Evolutionary conservation across 495 filamentous ascomycete genomes (phyloP).

Genomic region (Hamigera avellanea): DNA sequence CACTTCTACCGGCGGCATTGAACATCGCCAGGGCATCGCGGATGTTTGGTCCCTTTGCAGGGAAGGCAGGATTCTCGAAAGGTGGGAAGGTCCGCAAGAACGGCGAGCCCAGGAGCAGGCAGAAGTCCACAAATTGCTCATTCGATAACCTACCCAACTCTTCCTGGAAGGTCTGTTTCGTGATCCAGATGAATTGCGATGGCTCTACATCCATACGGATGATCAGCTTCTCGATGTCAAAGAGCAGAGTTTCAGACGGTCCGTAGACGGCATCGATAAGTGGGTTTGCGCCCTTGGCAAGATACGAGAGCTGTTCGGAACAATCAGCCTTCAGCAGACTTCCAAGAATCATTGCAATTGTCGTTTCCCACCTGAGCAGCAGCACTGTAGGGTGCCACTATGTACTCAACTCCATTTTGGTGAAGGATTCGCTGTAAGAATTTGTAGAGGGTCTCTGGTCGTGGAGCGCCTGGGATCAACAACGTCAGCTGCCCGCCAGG

Average conservation of each 20-base stretch:
- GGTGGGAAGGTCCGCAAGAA: slow-evolving; percentile 70
- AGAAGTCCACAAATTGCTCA: slow-evolving; percentile 69
- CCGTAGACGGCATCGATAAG: slow-evolving; percentile 72
- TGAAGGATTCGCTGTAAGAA: slow-evolving; percentile 64
- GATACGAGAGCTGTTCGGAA: slow-evolving; percentile 59
- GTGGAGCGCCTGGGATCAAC: slow-evolving; percentile 36
- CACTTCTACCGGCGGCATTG: slow-evolving; percentile 48
- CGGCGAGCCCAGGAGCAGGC: slow-evolving; percentile 72
- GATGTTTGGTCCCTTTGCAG: slow-evolving; percentile 38
- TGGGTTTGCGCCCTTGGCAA: slow-evolving; percentile 55
- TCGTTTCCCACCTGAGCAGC: slow-evolving; percentile 60
- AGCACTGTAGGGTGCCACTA: slow-evolving; percentile 83
- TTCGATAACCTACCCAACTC: slow-evolving; percentile 55
- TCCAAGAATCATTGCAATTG: background rate
- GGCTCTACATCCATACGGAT: slow-evolving; percentile 61
- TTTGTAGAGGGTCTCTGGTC: slow-evolving; percentile 50
- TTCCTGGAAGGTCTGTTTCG: slow-evolving; percentile 55
- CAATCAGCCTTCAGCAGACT: background rate
- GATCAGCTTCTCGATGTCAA: slow-evolving; percentile 75
- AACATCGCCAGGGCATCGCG: slow-evolving; percentile 62
- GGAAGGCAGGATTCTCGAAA: slow-evolving; percentile 45
- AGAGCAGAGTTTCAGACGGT: slow-evolving; percentile 77
- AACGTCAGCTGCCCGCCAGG: background rate
- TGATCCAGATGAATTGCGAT: slow-evolving; percentile 56
- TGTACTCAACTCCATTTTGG: slow-evolving; percentile 59